Percentiles rank a stretch among this genome's conserved stretches.
These are phyloP conservation scores for Nicotiana sylvestris DNA, from an alignment of 257 asterid species.

Conservation along the genomic window DNA sequence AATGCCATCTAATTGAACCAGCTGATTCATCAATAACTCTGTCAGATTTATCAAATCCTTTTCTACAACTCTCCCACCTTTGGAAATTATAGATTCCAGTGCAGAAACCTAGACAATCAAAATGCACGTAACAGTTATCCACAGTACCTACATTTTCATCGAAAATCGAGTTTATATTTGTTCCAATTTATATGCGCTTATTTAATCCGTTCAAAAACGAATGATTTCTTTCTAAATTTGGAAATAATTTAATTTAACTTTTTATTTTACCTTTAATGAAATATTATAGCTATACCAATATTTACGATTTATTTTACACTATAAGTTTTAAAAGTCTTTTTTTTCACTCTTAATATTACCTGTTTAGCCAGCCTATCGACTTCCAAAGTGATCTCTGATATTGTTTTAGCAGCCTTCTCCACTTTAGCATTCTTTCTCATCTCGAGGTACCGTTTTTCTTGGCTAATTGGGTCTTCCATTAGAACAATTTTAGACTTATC, in stretches of 20 bases:
- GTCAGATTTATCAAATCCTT: constrained; percentile 28
- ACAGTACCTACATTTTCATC: not conserved
- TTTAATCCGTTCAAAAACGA: too few relatives aligned
- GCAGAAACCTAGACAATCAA: constrained; percentile 33
- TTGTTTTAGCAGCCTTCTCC: constrained; percentile 44
- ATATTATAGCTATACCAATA: too few relatives aligned
- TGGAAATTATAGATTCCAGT: constrained; percentile 34
- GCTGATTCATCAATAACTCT: constrained; percentile 46
- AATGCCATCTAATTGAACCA: constrained; percentile 39
- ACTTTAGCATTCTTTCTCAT: constrained; percentile 39
- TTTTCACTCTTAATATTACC: constrained; percentile 13
- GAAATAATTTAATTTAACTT: not conserved
- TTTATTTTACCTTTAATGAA: too few relatives aligned
- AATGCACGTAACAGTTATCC: constrained; percentile 1
- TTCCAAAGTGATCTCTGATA: constrained; percentile 42
- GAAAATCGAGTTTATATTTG: too few relatives aligned
- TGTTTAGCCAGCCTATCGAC: constrained; percentile 38
- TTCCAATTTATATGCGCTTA: not conserved
- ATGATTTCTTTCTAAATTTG: not conserved
- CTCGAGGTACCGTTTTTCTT: constrained; percentile 41
- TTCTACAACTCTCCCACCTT: constrained; percentile 40
- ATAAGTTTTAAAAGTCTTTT: too few relatives aligned
- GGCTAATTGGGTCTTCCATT: constrained; percentile 44
- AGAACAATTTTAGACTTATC: constrained; percentile 41
- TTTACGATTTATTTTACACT: too few relatives aligned